Evolutionary conservation across 345 rosid species (phyloP).

Genomic region (Populus alba): DNA sequence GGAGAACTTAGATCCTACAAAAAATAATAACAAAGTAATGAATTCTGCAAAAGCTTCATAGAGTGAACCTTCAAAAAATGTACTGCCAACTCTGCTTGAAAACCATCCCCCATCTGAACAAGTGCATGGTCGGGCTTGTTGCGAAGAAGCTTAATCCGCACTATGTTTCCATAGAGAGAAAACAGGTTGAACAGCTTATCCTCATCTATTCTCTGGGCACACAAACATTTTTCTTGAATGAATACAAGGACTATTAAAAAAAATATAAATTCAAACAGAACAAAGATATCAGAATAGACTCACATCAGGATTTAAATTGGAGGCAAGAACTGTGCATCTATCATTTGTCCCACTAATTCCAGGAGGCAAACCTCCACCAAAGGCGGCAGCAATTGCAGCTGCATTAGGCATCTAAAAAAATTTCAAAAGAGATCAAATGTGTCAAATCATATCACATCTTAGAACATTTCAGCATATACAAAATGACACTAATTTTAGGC

Average conservation of each 20-base stretch:
- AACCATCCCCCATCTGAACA: constrained; percentile 97
- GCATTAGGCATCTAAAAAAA: constrained; percentile 75
- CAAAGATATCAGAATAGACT: constrained; percentile 25
- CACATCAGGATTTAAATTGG: constrained; percentile 89
- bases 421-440: background rate
- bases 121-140: constrained; percentile 98
- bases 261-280: background rate
- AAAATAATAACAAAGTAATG: background rate
- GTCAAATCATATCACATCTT: background rate
- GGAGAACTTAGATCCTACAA: background rate
- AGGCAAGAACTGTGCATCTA: constrained; percentile 82
- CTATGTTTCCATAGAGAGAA: constrained; percentile 93
- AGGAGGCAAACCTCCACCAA: constrained; percentile 95
- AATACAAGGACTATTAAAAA: constrained; percentile 3
- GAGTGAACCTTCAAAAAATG: constrained; percentile 83
- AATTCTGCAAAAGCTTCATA: background rate
- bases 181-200: constrained; percentile 94
- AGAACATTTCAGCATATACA: background rate
- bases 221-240: constrained; percentile 13
- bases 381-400: constrained; percentile 92
- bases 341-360: constrained; percentile 94
- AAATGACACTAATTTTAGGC: background rate
- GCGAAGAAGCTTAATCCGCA: constrained; percentile 87
- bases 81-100: constrained; percentile 95
- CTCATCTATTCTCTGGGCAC: constrained; percentile 73